Evolutionary conservation across 2,329 filamentous ascomycete species (phyloP), one percentile per base, ranked within the genome.

Genomic region (Alternaria metachromatica): DNA sequence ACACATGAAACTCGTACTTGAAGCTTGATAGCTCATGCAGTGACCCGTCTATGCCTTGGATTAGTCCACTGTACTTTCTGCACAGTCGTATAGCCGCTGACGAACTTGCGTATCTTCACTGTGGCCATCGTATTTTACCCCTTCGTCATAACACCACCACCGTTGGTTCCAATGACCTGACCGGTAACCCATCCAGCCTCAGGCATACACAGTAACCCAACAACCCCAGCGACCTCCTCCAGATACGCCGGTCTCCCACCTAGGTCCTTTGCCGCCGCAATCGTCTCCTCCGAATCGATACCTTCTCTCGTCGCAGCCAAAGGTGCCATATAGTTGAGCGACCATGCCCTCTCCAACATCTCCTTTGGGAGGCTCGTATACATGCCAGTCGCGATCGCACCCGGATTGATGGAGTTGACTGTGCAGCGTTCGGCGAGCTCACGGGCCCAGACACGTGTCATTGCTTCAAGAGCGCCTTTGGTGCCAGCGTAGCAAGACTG

Each of bases 151-250:
- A 84, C 85, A 85, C 92, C 88, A 3, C 92, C 92, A 0, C 92
- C 92, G 75, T 94, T 94, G 6, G 90, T 90, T 80, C 89, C 91
- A 5, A 94, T 87, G 23, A 93, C 89, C 76, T 90, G 89, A 2
- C 92, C 91, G 0, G 91, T 94, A 76, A 87, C 88, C 90, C 90
- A 94, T 12, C 82, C 85, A 18, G 86, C 85, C 75, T 94, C 91
- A 10, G 83, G 82, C 5, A 86, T 86, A 75, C 90, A 92, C 28
- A 93, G 78, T 89, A 93, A 92, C 2, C 86, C 90, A 15, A 93
- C 88, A 13, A 92, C 86, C 0, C 90, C 91, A 0, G 90, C 90
- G 75, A 93, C 84, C 80, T 93, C 91, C 30, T 82, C 80, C 20
- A 87, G 84, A 75, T 90, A 91, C 3, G 84, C 91, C 4, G 82